Conservation (phyloP, 768 basidiomycete species). For the Termitomyces sp. region DNA sequence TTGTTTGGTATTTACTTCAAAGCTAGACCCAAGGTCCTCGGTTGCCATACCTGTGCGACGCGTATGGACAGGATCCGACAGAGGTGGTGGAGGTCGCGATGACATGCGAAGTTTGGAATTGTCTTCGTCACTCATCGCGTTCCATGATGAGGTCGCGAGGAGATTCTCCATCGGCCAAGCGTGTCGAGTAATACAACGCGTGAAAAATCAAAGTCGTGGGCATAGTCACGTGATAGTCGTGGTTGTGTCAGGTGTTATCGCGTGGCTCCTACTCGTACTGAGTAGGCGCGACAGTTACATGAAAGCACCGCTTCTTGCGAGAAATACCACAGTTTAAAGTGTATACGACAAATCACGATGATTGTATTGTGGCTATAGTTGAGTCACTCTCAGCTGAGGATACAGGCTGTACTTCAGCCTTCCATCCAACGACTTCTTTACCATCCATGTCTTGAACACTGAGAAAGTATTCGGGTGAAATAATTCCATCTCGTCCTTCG, state of each 20-base stretch:
- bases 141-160: constrained; percentile 1
- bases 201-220: not conserved
- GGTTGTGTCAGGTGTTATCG: not conserved
- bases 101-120: constrained; percentile 10
- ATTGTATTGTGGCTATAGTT: not conserved
- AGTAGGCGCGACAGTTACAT: too few species aligned
- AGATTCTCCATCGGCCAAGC: constrained; percentile 9
- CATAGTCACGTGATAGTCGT: not conserved
- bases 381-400: not conserved
- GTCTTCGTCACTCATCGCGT: not conserved
- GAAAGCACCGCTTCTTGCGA: not conserved
- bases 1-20: constrained; percentile 1
- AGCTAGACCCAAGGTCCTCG: constrained; percentile 16
- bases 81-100: constrained; percentile 2
- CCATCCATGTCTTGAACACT: not conserved
- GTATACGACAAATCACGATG: not conserved
- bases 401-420: not conserved
- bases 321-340: not conserved
- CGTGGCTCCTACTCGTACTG: not conserved
- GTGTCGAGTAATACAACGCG: not conserved
- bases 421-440: constrained; percentile 1
- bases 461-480: constrained; percentile 59
- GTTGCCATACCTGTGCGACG: constrained; percentile 8
- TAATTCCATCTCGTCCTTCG: constrained; percentile 63
- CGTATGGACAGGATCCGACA: not conserved